Evolutionary conservation across 148 eudicot species (phyloP).

Genomic region (Gaultheria prostrata): DNA sequence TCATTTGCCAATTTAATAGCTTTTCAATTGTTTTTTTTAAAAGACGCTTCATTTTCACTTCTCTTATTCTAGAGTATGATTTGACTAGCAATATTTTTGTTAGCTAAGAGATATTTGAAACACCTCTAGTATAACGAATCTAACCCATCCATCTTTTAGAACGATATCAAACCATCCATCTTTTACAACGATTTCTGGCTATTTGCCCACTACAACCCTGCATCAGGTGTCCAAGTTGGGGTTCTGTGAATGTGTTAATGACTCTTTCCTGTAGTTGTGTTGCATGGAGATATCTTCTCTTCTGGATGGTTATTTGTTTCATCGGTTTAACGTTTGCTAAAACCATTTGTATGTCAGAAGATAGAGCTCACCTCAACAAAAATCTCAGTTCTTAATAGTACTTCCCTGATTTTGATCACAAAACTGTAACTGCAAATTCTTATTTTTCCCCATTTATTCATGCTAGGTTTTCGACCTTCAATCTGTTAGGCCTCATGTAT

Average conservation of each 20-base stretch:
- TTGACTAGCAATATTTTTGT: no score
- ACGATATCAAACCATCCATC: no score
- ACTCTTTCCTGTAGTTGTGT: not conserved
- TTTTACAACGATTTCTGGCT: no score
- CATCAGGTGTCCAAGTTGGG: not conserved
- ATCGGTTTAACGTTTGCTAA: not conserved
- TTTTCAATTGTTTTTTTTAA: no score
- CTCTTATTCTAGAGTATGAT: no score
- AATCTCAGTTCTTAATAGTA: not conserved
- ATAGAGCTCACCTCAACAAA: not conserved
- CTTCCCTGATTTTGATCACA: not conserved
- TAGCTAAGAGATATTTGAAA: no score
- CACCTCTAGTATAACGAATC: no score
- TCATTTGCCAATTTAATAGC: not conserved
- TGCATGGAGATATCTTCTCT: not conserved
- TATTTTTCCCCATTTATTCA: slow-evolving; percentile 2
- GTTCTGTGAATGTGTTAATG: not conserved
- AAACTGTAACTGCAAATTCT: not conserved
- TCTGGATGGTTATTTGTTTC: not conserved
- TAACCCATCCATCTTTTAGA: no score
- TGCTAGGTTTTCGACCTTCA: slow-evolving; percentile 80
- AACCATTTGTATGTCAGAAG: not conserved
- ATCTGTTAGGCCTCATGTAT: slow-evolving; percentile 73
- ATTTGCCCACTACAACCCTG: not conserved
- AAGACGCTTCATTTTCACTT: not conserved